Base-by-base conservation (phyloP, 345 rosid genomes). In the Hibiscus tridactylites region DNA sequence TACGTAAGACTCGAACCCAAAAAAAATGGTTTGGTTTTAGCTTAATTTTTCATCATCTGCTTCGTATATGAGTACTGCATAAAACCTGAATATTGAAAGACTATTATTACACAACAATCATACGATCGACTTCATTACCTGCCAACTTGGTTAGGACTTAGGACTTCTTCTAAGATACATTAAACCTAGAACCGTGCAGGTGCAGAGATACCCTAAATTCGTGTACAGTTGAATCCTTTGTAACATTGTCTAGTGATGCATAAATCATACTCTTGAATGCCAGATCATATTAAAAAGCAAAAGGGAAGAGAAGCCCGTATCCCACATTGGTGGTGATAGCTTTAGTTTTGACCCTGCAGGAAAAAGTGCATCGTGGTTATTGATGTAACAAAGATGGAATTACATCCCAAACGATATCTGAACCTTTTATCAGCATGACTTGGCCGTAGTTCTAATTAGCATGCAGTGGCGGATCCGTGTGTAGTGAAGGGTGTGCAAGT, bases 1-100 rank as follows among this genome's bases (percentile, higher is more conserved):
- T 78, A 94, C 99, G 97, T 91, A 82, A 88, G 87, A 61, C 49
- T 26, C 33, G 33, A 21, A 64, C 16, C 21, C 5, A 15, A 47
- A 15, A 56, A 17, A 19, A 12, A 19, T 17, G 13, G n/a, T 37
- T 70, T 21, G 12, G 2, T 15, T 67, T 47, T 28, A 3, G 58
- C 24, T 15, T 67, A 15, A 8, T 49, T 66, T 46, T 65, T 8
- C 3, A 15, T 49, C 57, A 2, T 29, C 58, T 7, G 47, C 39
- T 65, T 74, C 49, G 29, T 68, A 47, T 15, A 3, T 21, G 44
- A 26, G 21, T 21, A 44, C 57, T 58, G 19, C 50, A 66, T 21
- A 26, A 66, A 24, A 46, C 44, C 21, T 13, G 2, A 19, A 42
- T 21, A 64, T 39, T 24, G 21, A 64, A 42, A 19, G 37, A 46